These are phyloP conservation scores for Fusarium ramigenum DNA, from an alignment of 2,329 filamentous ascomycete genomes.

Conservation along the genomic window DNA sequence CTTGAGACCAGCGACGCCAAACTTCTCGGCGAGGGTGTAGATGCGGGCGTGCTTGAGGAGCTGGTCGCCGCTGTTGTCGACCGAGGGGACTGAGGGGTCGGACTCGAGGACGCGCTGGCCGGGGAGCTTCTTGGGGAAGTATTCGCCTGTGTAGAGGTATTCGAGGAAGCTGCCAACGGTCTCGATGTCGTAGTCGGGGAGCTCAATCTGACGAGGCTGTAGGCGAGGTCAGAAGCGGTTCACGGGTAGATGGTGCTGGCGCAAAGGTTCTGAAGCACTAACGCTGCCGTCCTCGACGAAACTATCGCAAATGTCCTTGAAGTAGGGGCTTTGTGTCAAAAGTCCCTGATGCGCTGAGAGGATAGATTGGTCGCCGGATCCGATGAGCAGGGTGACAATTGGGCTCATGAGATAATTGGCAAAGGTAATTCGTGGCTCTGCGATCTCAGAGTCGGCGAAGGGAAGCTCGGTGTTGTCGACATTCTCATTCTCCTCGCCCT, in stretches of 20 bases:
- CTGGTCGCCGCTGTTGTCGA: constrained; percentile 83
- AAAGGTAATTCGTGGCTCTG: constrained; percentile 55
- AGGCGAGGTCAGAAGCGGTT: not conserved
- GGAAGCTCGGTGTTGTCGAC: constrained; percentile 49
- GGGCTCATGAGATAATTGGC: constrained; percentile 73
- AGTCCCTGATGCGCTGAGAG: constrained; percentile 85
- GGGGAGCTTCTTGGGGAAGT: constrained; percentile 77
- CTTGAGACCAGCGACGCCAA: constrained; percentile 74
- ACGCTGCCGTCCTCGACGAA: constrained; percentile 71
- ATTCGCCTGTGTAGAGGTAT: constrained; percentile 54
- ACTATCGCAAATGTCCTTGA: constrained; percentile 69
- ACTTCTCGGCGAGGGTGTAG: constrained; percentile 87
- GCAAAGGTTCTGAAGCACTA: constrained; percentile 43
- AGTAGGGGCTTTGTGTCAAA: constrained; percentile 77
- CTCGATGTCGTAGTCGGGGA: constrained; percentile 54
- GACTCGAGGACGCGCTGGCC: constrained; percentile 74
- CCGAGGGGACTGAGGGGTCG: constrained; percentile 69
- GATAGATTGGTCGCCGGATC: constrained; percentile 67
- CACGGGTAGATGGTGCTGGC: not conserved
- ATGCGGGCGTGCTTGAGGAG: constrained; percentile 89
- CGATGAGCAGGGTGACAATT: constrained; percentile 73
- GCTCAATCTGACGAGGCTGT: constrained; percentile 72
- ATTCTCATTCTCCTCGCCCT: constrained; percentile 47
- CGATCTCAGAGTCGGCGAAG: constrained; percentile 50
- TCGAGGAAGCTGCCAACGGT: constrained; percentile 54